phyloP scores from a whole-genome alignment of 257 asterid genomes.

The Linaria vulgaris region DNA sequence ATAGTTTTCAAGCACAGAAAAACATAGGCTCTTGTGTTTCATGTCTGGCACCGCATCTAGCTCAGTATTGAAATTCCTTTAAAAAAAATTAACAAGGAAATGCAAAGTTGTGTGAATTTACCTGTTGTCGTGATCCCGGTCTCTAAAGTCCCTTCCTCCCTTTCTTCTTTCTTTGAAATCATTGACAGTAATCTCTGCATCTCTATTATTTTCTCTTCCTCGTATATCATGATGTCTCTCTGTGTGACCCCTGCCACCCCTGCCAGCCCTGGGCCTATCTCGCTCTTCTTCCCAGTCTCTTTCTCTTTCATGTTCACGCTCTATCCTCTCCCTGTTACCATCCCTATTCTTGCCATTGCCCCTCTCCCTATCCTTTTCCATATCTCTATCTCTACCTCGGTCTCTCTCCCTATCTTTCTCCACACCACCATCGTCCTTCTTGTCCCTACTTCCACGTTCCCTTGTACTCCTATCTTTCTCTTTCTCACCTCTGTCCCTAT shows the following conservation, averaged over 20 bases:
- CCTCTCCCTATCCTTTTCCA: slow-evolving; percentile 37
- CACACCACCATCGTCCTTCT: slow-evolving; percentile 36
- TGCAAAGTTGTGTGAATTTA: slow-evolving; percentile 19
- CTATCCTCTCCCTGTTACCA: slow-evolving; percentile 41
- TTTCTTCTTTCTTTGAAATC: slow-evolving; percentile 40
- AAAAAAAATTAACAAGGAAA: no score
- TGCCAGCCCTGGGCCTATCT: slow-evolving; percentile 44
- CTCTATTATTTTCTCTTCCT: slow-evolving; percentile 42
- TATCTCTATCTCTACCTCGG: slow-evolving; percentile 23
- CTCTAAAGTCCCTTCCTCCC: slow-evolving; percentile 39
- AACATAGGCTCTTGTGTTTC: not conserved
- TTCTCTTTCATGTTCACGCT: slow-evolving; percentile 44
- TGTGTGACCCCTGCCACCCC: slow-evolving; percentile 38
- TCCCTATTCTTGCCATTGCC: slow-evolving; percentile 40
- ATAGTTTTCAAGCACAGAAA: not conserved
- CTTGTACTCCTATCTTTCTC: slow-evolving; percentile 24
- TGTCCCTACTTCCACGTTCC: slow-evolving; percentile 22
- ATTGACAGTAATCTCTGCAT: slow-evolving; percentile 33
- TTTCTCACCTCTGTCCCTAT: slow-evolving; percentile 41
- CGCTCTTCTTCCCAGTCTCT: slow-evolving; percentile 40
- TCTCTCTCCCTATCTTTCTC: slow-evolving; percentile 31
- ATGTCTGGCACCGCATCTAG: slow-evolving; percentile 1
- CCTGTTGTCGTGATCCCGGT: slow-evolving; percentile 51
- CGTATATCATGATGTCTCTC: slow-evolving; percentile 40
- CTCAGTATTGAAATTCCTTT: not conserved